Base-by-base conservation (phyloP, 2,329 filamentous ascomycete genomes). In the Trichoderma sp. region DNA sequence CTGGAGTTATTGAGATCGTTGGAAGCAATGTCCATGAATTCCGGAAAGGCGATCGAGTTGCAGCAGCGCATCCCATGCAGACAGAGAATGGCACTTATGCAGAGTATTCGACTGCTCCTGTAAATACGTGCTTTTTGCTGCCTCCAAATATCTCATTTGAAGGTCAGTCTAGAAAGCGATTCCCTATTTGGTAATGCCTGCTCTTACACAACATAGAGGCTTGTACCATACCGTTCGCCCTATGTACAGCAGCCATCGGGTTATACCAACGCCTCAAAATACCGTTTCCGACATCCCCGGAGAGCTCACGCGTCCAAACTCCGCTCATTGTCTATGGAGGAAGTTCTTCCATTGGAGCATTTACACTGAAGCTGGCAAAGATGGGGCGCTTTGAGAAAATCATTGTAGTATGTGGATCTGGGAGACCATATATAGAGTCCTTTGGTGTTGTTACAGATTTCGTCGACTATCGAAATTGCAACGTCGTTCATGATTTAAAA, bases 71-170 rank as follows among this genome's bases (percentile, higher is more conserved):
- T 58, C 56, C 33, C 16, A 58, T 58, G 56, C 33, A 58, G 21
- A 58, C 56, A 33, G 56, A 37, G 56, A 58, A 58, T 58, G 31
- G 56, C 56, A 58, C 56, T 40, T 58, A 58, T 40, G 53, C 53
- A 14, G 53, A 57, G 53, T 57, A 57, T n/a, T n/a, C 56, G 19
- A 58, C 56, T 37, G 56, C 56, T 37, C 56, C 31, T 58, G n/a
- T 58, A 11, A 58, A 58, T 58, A 58, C 56, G 10, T 58, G 56
- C 31, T 40, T 58, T 40, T n/a, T 37, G 21, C 7, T 58, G 13
- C 56, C 56, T 11, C 56, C 56, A 3, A 58, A 37, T 27, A 58
- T 58, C 56, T 58, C 35, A 40, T 40, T 40, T 16, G 35, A 40
- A 40, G 35, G 35, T 40, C 5, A 16, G 35, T 40, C 35, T 14